These are phyloP conservation scores for Aspergillus homomorphus DNA, from an alignment of 495 filamentous ascomycete genomes.

Conservation along the genomic window DNA sequence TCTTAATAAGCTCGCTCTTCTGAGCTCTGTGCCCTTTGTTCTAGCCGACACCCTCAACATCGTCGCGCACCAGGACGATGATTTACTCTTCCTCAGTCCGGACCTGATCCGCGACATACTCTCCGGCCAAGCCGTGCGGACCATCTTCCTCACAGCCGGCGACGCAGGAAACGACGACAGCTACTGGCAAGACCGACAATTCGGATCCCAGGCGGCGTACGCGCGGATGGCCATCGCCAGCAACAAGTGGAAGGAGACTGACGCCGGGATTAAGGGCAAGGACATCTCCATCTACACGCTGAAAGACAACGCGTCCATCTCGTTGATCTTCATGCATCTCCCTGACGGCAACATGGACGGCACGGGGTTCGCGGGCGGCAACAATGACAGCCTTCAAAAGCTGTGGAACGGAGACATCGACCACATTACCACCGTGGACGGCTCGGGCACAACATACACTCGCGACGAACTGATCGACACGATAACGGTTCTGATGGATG, in stretches of 20 bases:
- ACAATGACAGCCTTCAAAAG: constrained; percentile 14
- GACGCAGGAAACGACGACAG: constrained; percentile 52
- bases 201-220: constrained; percentile 15
- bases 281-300: constrained; percentile 17
- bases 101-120: constrained; percentile 15
- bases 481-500: constrained; percentile 9
- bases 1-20: background rate
- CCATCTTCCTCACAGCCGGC: constrained; percentile 84
- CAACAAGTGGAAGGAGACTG: constrained; percentile 14
- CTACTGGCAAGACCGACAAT: constrained; percentile 17
- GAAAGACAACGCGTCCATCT: constrained; percentile 4
- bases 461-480: constrained; percentile 10
- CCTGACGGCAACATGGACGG: constrained; percentile 19
- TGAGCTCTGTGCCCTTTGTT: background rate
- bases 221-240: constrained; percentile 13
- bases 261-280: constrained; percentile 6
- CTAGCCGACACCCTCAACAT: constrained; percentile 18
- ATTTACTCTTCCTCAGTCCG: constrained; percentile 22
- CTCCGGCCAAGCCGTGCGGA: constrained; percentile 44
- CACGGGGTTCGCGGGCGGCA: constrained; percentile 10
- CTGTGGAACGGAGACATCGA: constrained; percentile 17
- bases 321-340: constrained; percentile 18
- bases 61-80: constrained; percentile 23
- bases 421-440: constrained; percentile 9
- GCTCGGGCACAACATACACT: constrained; percentile 11